Evolutionary conservation across 2,329 filamentous ascomycete genomes (phyloP).

Genomic region (Penicillium glabrum): DNA sequence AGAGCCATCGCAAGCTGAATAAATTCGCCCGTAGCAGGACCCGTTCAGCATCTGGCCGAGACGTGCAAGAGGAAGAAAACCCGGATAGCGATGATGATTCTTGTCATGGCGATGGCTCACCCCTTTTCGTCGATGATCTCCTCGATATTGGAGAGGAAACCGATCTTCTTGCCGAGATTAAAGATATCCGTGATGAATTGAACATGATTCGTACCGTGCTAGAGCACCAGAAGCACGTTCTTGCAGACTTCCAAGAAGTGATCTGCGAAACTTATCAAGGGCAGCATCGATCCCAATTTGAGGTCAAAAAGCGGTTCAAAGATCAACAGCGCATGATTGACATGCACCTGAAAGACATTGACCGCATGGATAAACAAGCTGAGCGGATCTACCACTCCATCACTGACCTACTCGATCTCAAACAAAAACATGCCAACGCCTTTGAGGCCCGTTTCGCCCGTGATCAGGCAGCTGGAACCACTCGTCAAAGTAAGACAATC

Average conservation of each 20-base stretch:
- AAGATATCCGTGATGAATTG: conserved; percentile 67
- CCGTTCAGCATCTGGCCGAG: conserved; percentile 2
- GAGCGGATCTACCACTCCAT: conserved; percentile 60
- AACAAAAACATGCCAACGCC: conserved; percentile 69
- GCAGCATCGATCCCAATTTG: conserved; percentile 40
- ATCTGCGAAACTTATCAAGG: conserved; percentile 37
- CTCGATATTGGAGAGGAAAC: conserved; percentile 61
- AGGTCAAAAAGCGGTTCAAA: conserved; percentile 55
- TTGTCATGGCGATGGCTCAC: conserved; percentile 38
- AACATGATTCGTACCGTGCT: conserved; percentile 56
- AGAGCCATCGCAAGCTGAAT: conserved; percentile 48
- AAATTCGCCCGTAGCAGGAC: conserved; percentile 24
- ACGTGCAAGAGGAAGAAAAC: conserved; percentile 4
- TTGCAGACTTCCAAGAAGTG: conserved; percentile 35
- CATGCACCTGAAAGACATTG: conserved; percentile 59
- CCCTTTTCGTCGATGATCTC: conserved; percentile 46
- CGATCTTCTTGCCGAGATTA: conserved; percentile 61
- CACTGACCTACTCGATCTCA: conserved; percentile 64
- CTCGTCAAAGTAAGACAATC: conserved; percentile 57
- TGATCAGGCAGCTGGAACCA: conserved; percentile 62
- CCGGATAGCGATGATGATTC: conserved; percentile 18
- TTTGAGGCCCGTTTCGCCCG: conserved; percentile 60
- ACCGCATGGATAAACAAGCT: conserved; percentile 64
- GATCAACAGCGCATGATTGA: conserved; percentile 61
- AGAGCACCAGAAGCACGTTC: conserved; percentile 39